Percentiles rank a stretch among this genome's conserved stretches.
Evolutionary conservation across 441 rosid species (phyloP).

Genomic region (Gossypium trilobum): DNA sequence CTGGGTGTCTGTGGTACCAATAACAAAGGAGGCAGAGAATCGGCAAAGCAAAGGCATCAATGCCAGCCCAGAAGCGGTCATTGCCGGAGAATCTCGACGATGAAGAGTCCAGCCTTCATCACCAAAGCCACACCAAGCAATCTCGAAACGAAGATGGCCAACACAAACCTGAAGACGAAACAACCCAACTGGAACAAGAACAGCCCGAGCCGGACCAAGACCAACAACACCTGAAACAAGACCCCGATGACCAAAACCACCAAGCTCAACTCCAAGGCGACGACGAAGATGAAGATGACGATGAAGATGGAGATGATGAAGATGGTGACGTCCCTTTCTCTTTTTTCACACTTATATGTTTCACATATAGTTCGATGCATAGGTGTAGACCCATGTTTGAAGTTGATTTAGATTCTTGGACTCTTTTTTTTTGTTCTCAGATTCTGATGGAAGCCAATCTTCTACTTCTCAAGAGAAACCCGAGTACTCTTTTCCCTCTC

Average conservation of each 20-base stretch:
- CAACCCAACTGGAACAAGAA: conserved; percentile 18
- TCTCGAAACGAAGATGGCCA: conserved; percentile 18
- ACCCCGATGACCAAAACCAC: conserved; percentile 19
- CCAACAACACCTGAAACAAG: conserved; percentile 10
- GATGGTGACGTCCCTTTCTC: conserved; percentile 22
- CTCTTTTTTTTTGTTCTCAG: conserved; percentile 28
- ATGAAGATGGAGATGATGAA: conserved; percentile 20
- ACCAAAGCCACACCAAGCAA: conserved; percentile 10
- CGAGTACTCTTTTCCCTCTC: conserved; percentile 35
- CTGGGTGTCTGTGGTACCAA: not conserved
- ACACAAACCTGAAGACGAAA: conserved; percentile 2
- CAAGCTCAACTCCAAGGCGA: conserved; percentile 18
- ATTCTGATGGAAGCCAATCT: conserved; percentile 50
- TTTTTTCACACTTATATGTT: conserved; percentile 6
- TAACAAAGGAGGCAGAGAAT: not conserved
- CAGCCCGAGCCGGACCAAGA: conserved; percentile 14
- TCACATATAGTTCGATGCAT: conserved; percentile 12
- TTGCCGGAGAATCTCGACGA: conserved; percentile 38
- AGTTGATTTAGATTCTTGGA: conserved; percentile 18
- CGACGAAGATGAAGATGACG: conserved; percentile 20
- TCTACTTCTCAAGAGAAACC: conserved; percentile 50
- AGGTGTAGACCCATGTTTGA: conserved; percentile 18
- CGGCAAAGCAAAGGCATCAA: conserved; percentile 26
- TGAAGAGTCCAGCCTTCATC: conserved; percentile 18
- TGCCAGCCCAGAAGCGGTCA: conserved; percentile 67